Base-by-base conservation (phyloP, 1,284 basidiomycete genomes). In the Ustilago bromivora region DNA sequence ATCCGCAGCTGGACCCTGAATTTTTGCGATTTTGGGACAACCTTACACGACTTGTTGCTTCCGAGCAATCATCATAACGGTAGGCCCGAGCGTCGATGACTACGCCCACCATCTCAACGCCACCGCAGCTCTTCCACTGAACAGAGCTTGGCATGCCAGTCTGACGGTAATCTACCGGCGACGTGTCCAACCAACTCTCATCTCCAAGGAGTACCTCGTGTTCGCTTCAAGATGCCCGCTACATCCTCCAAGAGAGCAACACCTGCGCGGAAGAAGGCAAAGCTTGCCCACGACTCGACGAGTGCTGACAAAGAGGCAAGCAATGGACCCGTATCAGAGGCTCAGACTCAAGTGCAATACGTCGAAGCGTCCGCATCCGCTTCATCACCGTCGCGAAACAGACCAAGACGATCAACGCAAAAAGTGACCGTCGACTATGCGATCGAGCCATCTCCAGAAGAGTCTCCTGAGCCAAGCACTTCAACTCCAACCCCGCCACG, bases 211-310 rank as follows among this genome's bases (percentile, higher is more conserved):
- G 23, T 28, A 28, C 23, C 23, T 28, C 23, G 23, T 28, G 23
- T 28, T 28, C 23, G 23, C 23, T 46, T 41, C 43, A 43, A 49
- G 15, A 68, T 73, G 71, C 66, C 71, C 0, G 55, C 59, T 19
- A 46, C 55, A 46, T 49, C 65, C n/a, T 41, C 17, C 53, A 61
- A 54, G 41, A 43, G 54, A 17, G 23, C 62, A 17, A 72, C 64
- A 12, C 61, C 71, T 7, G 57, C 58, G 15, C 35, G 61, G 15
- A 73, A 73, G 59, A 67, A 61, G 38, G 41, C 62, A 9, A 73
- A 65, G 55, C 43, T 63, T 19, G 58, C 54, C 15, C 31, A 46
- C n/a, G 43, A 46, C 28, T 12, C 32, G 40, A 35, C 28, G 35
- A 40, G 23, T 11, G 32, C 36, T 35, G 40, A 28, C 40, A 11